These are phyloP conservation scores for Eucalyptus lansdowneana DNA, from an alignment of 345 rosid genomes.

Conservation along the genomic window DNA sequence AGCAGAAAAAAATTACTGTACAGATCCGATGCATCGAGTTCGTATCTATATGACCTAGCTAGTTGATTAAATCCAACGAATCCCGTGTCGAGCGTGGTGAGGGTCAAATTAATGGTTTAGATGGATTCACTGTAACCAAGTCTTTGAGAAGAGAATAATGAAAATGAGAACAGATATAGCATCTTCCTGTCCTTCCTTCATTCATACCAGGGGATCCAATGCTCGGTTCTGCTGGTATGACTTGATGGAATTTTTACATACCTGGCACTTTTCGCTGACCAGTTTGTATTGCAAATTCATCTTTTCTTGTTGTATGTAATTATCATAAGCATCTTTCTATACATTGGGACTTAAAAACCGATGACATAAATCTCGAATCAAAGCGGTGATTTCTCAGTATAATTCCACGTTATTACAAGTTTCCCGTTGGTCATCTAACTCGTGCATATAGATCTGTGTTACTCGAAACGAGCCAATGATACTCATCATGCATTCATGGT, in stretches of 20 bases:
- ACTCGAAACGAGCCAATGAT: neutral
- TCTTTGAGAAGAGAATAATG: neutral
- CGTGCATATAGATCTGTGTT: neutral
- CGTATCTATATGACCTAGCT: neutral
- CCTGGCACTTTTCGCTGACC: neutral
- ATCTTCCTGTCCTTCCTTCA: neutral
- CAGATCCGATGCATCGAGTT: neutral
- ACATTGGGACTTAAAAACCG: neutral
- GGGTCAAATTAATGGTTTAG: neutral
- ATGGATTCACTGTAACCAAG: neutral
- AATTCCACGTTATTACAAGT: neutral
- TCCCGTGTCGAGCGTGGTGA: neutral
- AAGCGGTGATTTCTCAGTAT: neutral
- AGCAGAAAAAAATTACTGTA: neutral
- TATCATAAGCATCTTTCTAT: neutral
- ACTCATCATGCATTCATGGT: neutral
- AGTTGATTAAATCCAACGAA: neutral
- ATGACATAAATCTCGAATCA: neutral
- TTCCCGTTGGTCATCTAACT: neutral
- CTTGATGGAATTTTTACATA: neutral
- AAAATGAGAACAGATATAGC: neutral
- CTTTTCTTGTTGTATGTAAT: neutral
- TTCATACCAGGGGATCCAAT: neutral
- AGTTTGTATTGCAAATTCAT: neutral
- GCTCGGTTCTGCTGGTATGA: neutral